Evolutionary conservation across 129 eudicot genomes (phyloP), one percentile per base, ranked within the genome.

Genomic region (Sambucus nigra): DNA sequence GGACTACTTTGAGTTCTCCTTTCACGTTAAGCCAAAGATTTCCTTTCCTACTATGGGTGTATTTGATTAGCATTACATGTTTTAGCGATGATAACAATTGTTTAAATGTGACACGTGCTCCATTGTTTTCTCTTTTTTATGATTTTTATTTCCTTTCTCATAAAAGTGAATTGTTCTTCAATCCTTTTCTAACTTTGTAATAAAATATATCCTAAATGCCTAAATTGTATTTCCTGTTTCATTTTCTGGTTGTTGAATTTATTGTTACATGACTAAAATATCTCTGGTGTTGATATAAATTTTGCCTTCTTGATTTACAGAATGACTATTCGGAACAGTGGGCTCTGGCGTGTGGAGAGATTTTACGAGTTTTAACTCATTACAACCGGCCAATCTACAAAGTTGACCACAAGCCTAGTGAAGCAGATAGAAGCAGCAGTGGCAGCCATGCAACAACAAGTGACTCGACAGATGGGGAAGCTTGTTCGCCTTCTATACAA

Each of bases 281-380:
- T 54, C 27, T 5, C 9, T 27, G 26, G 41, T 18, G 4, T 44
- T 58, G 15, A 26, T 18, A 17, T 40, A 25, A 7, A 42, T 4
- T 11, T 5, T 45, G 17, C 28, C 14, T 22, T 25, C 24, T 59
- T 28, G n/a, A 59, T 67, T 63, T 67, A 40, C 94, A 89, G 97
- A 77, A 78, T 24, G 97, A 84, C 67, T 89, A 84, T 61, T 89
- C 97, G 19, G 97, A 89, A 72, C 97, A 89, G 70, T 89, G 95
- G 97, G 95, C 97, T 23, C 72, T 89, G 51, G 97, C 97, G 45
- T 89, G 97, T 62, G 97, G 97, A 35, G 97, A 89, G 75, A 84
- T 89, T 54, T 57, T 89, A 70, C 67, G 95, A 67, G 80, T 89
- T 56, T 72, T 89, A 61, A 89, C 98, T 21, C 98, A 89, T 66